Evolutionary conservation across 2,329 filamentous ascomycete genomes (phyloP), one percentile per base, ranked within the genome.

Genomic region (Laburnicola sp.): DNA sequence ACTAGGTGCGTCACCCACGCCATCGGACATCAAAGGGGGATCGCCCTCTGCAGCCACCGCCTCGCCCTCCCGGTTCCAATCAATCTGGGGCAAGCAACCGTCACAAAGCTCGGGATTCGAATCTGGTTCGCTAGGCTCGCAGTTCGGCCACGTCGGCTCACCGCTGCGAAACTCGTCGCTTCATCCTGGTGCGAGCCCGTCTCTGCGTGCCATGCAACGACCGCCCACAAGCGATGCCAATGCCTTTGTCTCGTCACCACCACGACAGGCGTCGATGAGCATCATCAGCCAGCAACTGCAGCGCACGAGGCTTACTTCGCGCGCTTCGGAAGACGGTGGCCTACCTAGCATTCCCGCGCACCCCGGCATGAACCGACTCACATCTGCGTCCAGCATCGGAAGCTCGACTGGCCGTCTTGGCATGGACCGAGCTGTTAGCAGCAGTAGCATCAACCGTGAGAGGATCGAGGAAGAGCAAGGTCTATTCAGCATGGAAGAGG

Each of bases 331-430:
- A 21, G 67, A 66, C 21, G 49, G 56, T 27, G 54, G 54, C 7
- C 58, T 65, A 6, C 59, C 60, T 25, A 63, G 59, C 23, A 61
- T 59, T 22, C 65, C 67, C 2, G 56, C 69, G 16, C 86, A 68
- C 91, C 91, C 91, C 84, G 95, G 63, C 85, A 89, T 91, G 60
- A 56, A 60, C 42, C 68, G 65, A 34, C 67, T 75, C 31, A 58
- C 69, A 11, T 71, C 66, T 27, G 60, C 48, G 31, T 66, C 62
- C 9, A 73, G 65, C 54, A 62, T 73, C 21, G 64, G 61, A 6
- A 66, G 59, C 53, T 62, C 69, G 2, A 53, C 55, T 30, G 65
- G 63, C 34, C 63, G 68, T 45, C 64, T 71, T 41, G 64, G 59
- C 11, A 61, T 74, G 39, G 72, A 74, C 51, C 71, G 72, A 23